Evolutionary conservation across 2,329 filamentous ascomycete species (phyloP), one percentile per base, ranked within the genome.

Genomic region (Domatiomyces catenatus): DNA sequence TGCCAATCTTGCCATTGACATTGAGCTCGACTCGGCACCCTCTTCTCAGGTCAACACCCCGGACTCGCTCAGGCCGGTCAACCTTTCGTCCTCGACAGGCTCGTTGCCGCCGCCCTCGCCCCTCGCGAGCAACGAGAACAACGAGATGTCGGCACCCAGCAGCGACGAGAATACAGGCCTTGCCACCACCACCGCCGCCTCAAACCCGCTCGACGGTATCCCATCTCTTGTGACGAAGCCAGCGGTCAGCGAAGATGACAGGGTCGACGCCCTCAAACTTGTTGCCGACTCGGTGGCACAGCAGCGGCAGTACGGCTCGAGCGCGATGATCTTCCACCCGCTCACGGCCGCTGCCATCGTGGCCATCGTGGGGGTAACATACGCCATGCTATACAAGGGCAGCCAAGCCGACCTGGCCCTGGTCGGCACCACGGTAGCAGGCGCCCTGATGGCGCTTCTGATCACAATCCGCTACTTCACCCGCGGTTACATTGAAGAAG

Each of bases 261-360:
- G 82, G 62, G 68, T 80, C 55, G 74, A 79, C 50, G 81, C 82
- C 17, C 72, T 94, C 48, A 76, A 77, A 55, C 76, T 94, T 18
- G 75, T 94, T 42, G 83, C 86, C 54, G 86, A 90, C 66, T 86
- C 82, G 52, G 77, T 93, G 47, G 84, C 86, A 36, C 83, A 94
- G 67, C 87, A 92, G 71, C 80, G 83, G 54, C 81, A 86, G 63
- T 68, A 75, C 7, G 79, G 84, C 18, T 77, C 80, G 43, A 69
- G 71, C 50, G 69, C 77, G 55, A 69, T 92, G 52, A 71, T 85
- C 54, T 77, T 76, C 59, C 79, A 86, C 66, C 71, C 75, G 22
- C 61, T 71, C 45, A 75, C 71, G 58, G 57, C 73, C 24, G 57
- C 63, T 1, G 12, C 63, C 1, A 55, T 71, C n/a, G 60, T 68